Conservation (phyloP, 1,284 basidiomycete species). For the Rhodotorula sp. region DNA sequence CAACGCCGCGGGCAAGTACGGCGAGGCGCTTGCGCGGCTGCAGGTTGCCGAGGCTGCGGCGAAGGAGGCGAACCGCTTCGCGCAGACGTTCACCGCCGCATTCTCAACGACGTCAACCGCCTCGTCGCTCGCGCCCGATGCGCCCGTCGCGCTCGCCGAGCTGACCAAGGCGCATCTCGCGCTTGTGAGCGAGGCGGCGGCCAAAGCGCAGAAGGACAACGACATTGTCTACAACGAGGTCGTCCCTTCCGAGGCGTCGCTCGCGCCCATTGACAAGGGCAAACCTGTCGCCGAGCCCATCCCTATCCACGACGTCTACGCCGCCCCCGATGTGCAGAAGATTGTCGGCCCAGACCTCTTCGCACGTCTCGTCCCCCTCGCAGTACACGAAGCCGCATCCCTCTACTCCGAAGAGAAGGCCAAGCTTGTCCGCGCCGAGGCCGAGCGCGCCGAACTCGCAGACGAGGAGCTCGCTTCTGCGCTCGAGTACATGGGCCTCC, state of each 20-base stretch:
- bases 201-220: slow-evolving; percentile 82
- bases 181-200: slow-evolving; percentile 72
- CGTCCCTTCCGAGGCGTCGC: slow-evolving; percentile 74
- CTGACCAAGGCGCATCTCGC: slow-evolving; percentile 81
- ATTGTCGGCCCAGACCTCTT: slow-evolving; percentile 94
- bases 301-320: slow-evolving; percentile 91
- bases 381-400: slow-evolving; percentile 92
- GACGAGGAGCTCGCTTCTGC: slow-evolving; percentile 79
- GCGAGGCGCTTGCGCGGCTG: slow-evolving; percentile 80
- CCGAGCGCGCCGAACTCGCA: slow-evolving; percentile 79
- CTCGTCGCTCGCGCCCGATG: slow-evolving; percentile 72
- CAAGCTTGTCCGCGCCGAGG: slow-evolving; percentile 86
- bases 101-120: slow-evolving; percentile 66
- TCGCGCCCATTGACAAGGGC: slow-evolving; percentile 75
- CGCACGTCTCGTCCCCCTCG: slow-evolving; percentile 80
- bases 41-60: slow-evolving; percentile 75
- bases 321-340: slow-evolving; percentile 86
- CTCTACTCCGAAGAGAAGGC: slow-evolving; percentile 99
- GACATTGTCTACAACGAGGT: slow-evolving; percentile 98
- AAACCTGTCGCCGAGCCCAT: slow-evolving; percentile 75
- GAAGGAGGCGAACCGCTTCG: slow-evolving; percentile 77
- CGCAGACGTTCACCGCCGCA: slow-evolving; percentile 69
- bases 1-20: slow-evolving; percentile 73
- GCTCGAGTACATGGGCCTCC: slow-evolving; percentile 80
- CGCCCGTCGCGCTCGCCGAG: slow-evolving; percentile 73